phyloP scores from a whole-genome alignment of 2,329 filamentous ascomycete genomes.

The Drechslerella coelobrocha region DNA sequence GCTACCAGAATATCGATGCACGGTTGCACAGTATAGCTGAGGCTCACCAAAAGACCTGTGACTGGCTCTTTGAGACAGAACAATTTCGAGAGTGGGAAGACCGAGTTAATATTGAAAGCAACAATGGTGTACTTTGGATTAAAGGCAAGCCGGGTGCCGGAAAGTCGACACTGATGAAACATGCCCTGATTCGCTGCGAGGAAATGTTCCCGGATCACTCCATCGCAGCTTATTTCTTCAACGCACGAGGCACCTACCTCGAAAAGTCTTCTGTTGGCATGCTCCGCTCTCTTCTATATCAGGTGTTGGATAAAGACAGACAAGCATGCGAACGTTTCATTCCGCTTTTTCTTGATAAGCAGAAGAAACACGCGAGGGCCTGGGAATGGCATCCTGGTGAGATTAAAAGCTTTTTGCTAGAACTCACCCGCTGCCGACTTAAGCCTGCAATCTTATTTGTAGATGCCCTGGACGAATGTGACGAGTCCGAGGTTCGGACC shows the following conservation, averaged over 20 bases:
- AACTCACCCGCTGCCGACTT: neutral
- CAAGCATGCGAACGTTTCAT: constrained; percentile 14
- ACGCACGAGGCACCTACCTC: constrained; percentile 49
- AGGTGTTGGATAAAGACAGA: constrained; percentile 46
- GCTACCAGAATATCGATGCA: constrained; percentile 49
- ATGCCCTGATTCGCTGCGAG: constrained; percentile 32
- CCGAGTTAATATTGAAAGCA: constrained; percentile 7
- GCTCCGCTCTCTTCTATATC: constrained; percentile 51
- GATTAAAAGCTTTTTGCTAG: constrained; percentile 18
- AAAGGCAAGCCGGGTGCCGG: constrained; percentile 56
- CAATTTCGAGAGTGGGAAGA: constrained; percentile 52
- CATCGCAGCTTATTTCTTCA: constrained; percentile 53
- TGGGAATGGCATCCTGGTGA: constrained; percentile 21
- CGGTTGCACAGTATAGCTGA: constrained; percentile 46
- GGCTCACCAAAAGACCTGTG: constrained; percentile 50
- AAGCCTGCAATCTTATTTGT: constrained; percentile 51
- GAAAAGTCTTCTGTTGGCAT: constrained; percentile 53
- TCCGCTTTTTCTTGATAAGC: constrained; percentile 29
- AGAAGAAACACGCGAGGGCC: constrained; percentile 23
- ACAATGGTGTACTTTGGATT: constrained; percentile 55
- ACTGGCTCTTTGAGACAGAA: constrained; percentile 52
- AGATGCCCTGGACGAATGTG: constrained; percentile 58
- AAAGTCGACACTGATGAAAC: constrained; percentile 55
- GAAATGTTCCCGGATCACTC: constrained; percentile 16
- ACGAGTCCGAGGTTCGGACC: constrained; percentile 55